A percentile compares a stretch with the other conserved stretches of the same genome.
Evolutionary conservation across 441 rosid genomes (phyloP).

Genomic region (Jatropha multifida): DNA sequence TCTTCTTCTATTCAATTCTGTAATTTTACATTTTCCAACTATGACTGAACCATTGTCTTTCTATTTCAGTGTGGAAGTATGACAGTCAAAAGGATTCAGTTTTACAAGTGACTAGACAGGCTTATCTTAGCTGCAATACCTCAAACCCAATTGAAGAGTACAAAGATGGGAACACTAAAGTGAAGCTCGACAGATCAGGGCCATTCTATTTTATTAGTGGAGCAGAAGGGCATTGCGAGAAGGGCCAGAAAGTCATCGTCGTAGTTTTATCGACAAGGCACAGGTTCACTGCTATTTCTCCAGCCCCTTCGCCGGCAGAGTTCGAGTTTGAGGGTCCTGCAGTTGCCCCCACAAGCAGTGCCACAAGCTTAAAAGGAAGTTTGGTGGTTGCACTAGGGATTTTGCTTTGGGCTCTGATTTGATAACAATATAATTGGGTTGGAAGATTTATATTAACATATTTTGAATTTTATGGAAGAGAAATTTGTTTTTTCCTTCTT

Average conservation of each 20-base stretch:
- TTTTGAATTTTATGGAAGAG: conserved; percentile 6
- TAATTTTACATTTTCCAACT: neutral
- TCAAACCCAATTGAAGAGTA: conserved; percentile 55
- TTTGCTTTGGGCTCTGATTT: conserved; percentile 33
- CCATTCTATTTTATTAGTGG: conserved; percentile 85
- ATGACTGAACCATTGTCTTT: conserved; percentile 13
- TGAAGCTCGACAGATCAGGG: conserved; percentile 65
- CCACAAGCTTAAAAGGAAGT: conserved; percentile 32
- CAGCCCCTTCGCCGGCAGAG: conserved; percentile 72
- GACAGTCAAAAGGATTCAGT: conserved; percentile 72
- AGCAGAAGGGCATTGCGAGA: conserved; percentile 62
- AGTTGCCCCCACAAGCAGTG: conserved; percentile 56
- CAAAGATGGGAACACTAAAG: conserved; percentile 69
- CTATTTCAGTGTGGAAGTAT: conserved; percentile 65
- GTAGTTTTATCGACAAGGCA: conserved; percentile 54
- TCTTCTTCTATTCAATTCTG: neutral
- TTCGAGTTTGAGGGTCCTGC: conserved; percentile 51
- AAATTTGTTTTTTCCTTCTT: conserved; percentile 15
- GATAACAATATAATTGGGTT: conserved; percentile 1
- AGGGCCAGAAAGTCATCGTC: conserved; percentile 76
- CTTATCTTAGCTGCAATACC: conserved; percentile 61
- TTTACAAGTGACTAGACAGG: conserved; percentile 62
- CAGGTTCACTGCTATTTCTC: conserved; percentile 46
- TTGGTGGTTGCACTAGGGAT: conserved; percentile 25
- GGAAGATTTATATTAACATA: neutral